Conservation (phyloP, 1,284 basidiomycete species). For the Rhodotorula sp. region DNA sequence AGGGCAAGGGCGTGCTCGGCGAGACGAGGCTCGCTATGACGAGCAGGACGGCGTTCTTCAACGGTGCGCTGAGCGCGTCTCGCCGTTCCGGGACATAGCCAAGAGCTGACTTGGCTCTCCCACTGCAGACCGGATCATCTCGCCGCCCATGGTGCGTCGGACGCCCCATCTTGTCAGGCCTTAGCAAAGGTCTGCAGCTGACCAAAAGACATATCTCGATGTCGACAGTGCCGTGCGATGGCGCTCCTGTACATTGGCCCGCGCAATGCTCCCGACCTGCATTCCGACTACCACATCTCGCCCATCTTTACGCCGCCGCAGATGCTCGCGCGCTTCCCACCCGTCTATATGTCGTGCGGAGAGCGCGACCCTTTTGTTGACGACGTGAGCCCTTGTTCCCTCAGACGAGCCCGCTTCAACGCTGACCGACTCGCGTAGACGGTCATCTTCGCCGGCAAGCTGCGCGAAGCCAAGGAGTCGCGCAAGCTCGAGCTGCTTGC, state of each 20-base stretch:
- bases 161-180: constrained; percentile 1
- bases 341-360: constrained; percentile 64
- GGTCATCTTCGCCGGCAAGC: constrained; percentile 87
- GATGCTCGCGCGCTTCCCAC: constrained; percentile 88
- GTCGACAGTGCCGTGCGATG: constrained; percentile 91
- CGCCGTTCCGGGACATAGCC: not conserved
- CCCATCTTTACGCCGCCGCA: constrained; percentile 83
- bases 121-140: constrained; percentile 60
- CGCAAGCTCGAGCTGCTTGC: constrained; percentile 59
- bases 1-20: constrained; percentile 59
- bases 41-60: constrained; percentile 89
- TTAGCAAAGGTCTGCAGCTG: not conserved
- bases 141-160: constrained; percentile 80
- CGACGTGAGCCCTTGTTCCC: constrained; percentile 61
- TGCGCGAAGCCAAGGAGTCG: constrained; percentile 85
- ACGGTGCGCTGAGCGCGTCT: constrained; percentile 54
- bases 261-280: constrained; percentile 85
- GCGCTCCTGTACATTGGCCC: constrained; percentile 96
- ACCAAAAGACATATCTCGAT: too few species aligned
- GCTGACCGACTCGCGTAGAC: constrained; percentile 39
- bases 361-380: constrained; percentile 97
- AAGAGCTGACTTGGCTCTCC: not conserved
- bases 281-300: constrained; percentile 90
- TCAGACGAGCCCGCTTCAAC: too few species aligned
- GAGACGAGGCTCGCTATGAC: constrained; percentile 91